A percentile compares a stretch with the other conserved stretches of the same genome.
Evolutionary conservation across 495 filamentous ascomycete species (phyloP).

Genomic region (Hyaloscypha variabilis): DNA sequence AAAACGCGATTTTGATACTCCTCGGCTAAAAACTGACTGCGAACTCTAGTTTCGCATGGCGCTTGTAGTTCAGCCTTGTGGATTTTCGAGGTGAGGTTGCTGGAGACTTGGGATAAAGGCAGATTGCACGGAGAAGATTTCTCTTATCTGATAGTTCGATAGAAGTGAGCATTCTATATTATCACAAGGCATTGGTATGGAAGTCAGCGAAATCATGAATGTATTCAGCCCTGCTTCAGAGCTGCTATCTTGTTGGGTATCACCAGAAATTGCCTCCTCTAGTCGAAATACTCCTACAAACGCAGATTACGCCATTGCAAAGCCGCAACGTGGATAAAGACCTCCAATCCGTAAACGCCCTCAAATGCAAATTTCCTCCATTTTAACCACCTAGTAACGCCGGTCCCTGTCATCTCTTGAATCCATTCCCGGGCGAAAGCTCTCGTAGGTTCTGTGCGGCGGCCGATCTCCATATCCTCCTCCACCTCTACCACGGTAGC

Average conservation of each 20-base stretch:
- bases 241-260: conserved; percentile 12
- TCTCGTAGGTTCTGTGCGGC: conserved; percentile 15
- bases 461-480: conserved; percentile 10
- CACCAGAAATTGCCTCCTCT: conserved; percentile 5
- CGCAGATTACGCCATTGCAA: background rate
- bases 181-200: background rate
- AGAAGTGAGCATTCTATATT: background rate
- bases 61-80: conserved; percentile 10
- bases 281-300: background rate
- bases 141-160: background rate
- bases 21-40: too few relatives aligned
- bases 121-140: too few relatives aligned
- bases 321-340: background rate
- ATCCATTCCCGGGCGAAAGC: conserved; percentile 13
- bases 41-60: too few relatives aligned
- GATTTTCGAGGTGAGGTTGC: background rate
- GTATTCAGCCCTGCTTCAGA: background rate
- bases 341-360: conserved; percentile 1
- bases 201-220: background rate
- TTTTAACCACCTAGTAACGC: background rate
- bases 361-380: background rate
- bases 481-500: conserved; percentile 16
- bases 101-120: background rate
- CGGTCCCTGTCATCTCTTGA: conserved; percentile 2
- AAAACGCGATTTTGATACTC: too few relatives aligned